Percentiles rank a stretch among this genome's conserved stretches.
phyloP scores from a whole-genome alignment of 1,284 basidiomycete genomes.

The Boletus semigastroideus region DNA sequence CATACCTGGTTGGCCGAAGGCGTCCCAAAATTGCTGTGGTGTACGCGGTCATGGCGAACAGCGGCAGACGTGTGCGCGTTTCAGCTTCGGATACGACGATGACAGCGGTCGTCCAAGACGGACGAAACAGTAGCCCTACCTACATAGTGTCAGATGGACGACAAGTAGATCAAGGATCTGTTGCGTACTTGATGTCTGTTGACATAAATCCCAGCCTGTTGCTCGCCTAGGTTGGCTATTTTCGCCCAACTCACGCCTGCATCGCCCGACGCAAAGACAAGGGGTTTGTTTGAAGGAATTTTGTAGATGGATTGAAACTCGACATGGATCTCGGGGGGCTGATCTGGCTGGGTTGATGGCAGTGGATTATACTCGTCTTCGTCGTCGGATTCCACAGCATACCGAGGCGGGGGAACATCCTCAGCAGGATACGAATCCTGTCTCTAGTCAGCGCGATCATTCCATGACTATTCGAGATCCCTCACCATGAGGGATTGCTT shows the following conservation, averaged over 20 bases:
- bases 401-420: constrained; percentile 56
- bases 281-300: constrained; percentile 26
- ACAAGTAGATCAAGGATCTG: neutral
- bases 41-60: constrained; percentile 52
- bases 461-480: neutral
- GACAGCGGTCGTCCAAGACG: constrained; percentile 45
- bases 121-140: constrained; percentile 54
- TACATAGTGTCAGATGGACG: constrained; percentile 26
- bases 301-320: constrained; percentile 38
- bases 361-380: constrained; percentile 60
- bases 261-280: constrained; percentile 49
- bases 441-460: neutral
- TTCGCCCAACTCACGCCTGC: constrained; percentile 51
- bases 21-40: constrained; percentile 41
- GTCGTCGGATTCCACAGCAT: constrained; percentile 66
- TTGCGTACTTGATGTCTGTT: constrained; percentile 46
- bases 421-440: constrained; percentile 56
- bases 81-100: constrained; percentile 56
- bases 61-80: constrained; percentile 42
- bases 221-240: constrained; percentile 51
- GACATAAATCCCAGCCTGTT: constrained; percentile 46
- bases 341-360: constrained; percentile 15
- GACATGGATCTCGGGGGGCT: constrained; percentile 32
- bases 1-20: constrained; percentile 54
- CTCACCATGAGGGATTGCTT: constrained; percentile 16